Evolutionary conservation across 2,329 filamentous ascomycete genomes (phyloP), one percentile per base, ranked within the genome.

Genomic region (Penicillium sclerotigenum): DNA sequence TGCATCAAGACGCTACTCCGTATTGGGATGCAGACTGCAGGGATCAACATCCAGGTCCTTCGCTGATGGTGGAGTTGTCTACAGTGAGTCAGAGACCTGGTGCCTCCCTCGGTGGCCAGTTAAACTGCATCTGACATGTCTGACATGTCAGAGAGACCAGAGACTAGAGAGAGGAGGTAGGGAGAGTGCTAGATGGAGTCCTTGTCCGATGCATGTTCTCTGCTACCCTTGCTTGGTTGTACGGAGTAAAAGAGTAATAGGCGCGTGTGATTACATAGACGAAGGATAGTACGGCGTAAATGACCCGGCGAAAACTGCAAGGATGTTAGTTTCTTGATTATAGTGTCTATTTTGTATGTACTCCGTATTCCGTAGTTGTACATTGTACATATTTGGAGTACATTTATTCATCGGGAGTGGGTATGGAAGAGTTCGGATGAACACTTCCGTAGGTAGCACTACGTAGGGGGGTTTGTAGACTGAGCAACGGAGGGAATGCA

Each of bases 221-320:
- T n/a, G 8, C 26, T 38, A 54, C 56, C 62, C 62, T 63, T 65
- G 57, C 63, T 54, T 65, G 59, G 64, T 65, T 54, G 64, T 62
- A 65, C 64, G 52, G 63, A 55, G 57, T 60, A 59, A 65, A 59
- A 36, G 63, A 55, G 57, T 60, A 59, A 65, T 60, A 36, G 33
- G 24, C 4, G 42, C 22, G 33, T 49, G 51, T 41, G 49, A 56
- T 48, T 31, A 8, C 16, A 29, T 14, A 24, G 18, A n/a, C 18
- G 13, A 20, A 20, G 31, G 22, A 38, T 51, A 29, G 10, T 31
- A 31, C 8, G 20, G 18, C 22, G 42, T 26, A n/a, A 43, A 45
- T 51, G 38, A 24, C 38, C 22, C 37, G 38, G 26, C 51, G 33
- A 40, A 29, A 28, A 38, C 34, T 34, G 48, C 34, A 45, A 50